Base-by-base conservation (phyloP, 2,329 filamentous ascomycete species). In the Penicillium corylophilum region DNA sequence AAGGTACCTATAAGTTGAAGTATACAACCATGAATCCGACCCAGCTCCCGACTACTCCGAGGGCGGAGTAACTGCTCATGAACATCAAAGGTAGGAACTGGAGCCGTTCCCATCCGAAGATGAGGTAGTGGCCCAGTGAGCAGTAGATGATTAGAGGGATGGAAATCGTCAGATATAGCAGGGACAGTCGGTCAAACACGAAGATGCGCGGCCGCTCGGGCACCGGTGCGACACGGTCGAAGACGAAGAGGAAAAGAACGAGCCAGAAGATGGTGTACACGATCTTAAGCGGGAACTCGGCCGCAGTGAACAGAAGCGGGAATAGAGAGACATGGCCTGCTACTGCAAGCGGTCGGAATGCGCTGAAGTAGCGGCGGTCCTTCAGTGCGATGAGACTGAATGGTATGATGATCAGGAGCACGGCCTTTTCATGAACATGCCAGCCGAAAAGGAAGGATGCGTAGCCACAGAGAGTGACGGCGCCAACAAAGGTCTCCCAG, bases 391-490 rank as follows among this genome's bases (percentile, higher is more conserved):
- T 87, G 55, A 99, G 81, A 62, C 89, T 95, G 77, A 97, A 97
- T 0, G 94, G 94, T 44, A 97, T 89, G 60, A 99, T 91, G 66
- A 97, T 88, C 18, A 97, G 82, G 20, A 99, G 81, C 51, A 99
- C 89, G 1, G 94, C 94, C 73, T 99, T 99, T 69, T 99, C 94
- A 65, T 99, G 94, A 8, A 99, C 94, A 67, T 99, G 94, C 91
- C 93, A 99, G 50, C 94, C 93, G 63, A 97, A 97, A 9, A 99
- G 80, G 75, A 99, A 99, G 0, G 93, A 96, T 0, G 93, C 89
- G 68, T 96, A 99, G 52, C 90, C 94, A 66, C 94, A 97, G 15
- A 97, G 83, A 0, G 93, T 96, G 40, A 96, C 82, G 0, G 90
- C 87, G 3, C 90, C 90, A 38, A 97, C 82, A 68, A 99, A 97